These are phyloP conservation scores for Scheffersomyces stipitis DNA, from an alignment of 805 yeast species.

Conservation along the genomic window DNA sequence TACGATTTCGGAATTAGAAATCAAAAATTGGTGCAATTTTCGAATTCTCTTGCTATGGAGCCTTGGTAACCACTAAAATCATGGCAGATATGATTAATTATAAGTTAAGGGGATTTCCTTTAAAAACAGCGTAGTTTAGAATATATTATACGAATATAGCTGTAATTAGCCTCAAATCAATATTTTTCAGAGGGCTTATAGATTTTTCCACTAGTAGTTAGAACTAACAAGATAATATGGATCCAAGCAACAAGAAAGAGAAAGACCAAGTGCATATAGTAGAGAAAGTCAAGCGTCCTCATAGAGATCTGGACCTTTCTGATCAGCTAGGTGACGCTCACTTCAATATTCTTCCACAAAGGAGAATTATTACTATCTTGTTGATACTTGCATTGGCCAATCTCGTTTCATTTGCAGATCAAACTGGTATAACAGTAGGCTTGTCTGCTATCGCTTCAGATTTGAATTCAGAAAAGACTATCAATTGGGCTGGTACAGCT, in stretches of 20 bases:
- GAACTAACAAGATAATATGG: no score
- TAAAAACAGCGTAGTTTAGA: no score
- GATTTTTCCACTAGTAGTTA: no score
- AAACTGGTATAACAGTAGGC: conserved; percentile 48
- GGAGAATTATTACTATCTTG: conserved; percentile 37
- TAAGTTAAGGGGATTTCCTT: no score
- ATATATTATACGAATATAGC: no score
- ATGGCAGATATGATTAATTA: no score
- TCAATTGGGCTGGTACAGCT: conserved; percentile 62
- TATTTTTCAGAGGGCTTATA: no score
- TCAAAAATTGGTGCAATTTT: no score
- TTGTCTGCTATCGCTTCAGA: conserved; percentile 49
- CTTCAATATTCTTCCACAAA: conserved; percentile 38
- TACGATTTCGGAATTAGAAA: no score
- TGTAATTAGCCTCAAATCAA: no score
- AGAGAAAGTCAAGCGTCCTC: conserved; percentile 1
- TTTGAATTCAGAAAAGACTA: conserved; percentile 45
- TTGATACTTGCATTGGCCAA: conserved; percentile 38
- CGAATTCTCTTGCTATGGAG: no score
- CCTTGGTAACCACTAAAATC: no score
- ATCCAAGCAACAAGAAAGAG: background rate
- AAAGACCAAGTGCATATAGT: background rate
- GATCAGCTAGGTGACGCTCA: conserved; percentile 43
- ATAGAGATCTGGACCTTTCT: conserved; percentile 6
- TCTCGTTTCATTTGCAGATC: conserved; percentile 48